A percentile compares a stretch with the other conserved stretches of the same genome.
Evolutionary conservation across 1,139 yeast species (phyloP).

Genomic region (Hanseniaspora gamundiae): DNA sequence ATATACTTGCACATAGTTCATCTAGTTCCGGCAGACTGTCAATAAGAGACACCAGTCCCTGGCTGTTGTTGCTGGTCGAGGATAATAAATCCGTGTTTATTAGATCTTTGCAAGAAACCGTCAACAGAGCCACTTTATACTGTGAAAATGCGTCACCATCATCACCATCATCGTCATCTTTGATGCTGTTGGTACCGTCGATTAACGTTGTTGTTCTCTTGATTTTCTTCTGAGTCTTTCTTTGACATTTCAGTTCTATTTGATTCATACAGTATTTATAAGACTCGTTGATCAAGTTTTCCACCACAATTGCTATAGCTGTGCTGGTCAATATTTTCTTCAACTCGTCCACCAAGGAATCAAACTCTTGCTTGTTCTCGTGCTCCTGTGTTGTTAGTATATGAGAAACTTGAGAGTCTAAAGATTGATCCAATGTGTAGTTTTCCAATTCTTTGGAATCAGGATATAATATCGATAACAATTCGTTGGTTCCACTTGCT

Average conservation of each 20-base stretch:
- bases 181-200: constrained; percentile 5
- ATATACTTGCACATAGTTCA: constrained; percentile 82
- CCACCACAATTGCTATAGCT: constrained; percentile 18
- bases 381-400: constrained; percentile 17
- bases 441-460: constrained; percentile 19
- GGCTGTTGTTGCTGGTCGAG: background rate
- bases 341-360: constrained; percentile 35
- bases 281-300: constrained; percentile 18
- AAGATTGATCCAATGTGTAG: constrained; percentile 31
- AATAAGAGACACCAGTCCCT: constrained; percentile 25
- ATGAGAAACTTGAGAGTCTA: constrained; percentile 24
- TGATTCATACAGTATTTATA: constrained; percentile 18
- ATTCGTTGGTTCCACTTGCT: background rate
- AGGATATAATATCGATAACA: constrained; percentile 21
- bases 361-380: too few relatives aligned
- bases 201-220: constrained; percentile 16
- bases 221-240: constrained; percentile 14
- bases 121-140: constrained; percentile 14
- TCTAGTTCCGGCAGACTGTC: constrained; percentile 58
- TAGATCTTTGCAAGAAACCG: constrained; percentile 19
- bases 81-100: background rate
- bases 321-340: constrained; percentile 25
- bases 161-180: constrained; percentile 9
- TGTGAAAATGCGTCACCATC: constrained; percentile 13
- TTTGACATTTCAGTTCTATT: constrained; percentile 9